Percentiles rank a stretch among this genome's conserved stretches.
Evolutionary conservation across 2,329 filamentous ascomycete genomes (phyloP).

Genomic region (Penicillium hordei): DNA sequence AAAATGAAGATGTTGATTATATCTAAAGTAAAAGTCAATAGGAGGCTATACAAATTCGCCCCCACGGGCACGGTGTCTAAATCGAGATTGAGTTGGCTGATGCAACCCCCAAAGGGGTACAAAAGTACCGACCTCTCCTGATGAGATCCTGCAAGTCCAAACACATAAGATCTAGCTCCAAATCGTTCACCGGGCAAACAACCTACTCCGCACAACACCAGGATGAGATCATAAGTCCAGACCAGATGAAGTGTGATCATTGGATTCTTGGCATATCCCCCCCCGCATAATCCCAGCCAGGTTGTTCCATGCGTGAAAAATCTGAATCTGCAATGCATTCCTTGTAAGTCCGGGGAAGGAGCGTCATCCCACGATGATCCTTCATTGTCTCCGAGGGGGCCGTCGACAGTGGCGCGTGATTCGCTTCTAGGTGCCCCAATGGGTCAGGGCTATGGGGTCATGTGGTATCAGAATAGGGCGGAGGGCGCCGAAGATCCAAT

Average conservation of each 20-base stretch:
- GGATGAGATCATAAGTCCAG: not conserved
- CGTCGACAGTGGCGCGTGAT: not conserved
- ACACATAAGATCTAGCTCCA: not conserved
- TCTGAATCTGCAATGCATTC: not conserved
- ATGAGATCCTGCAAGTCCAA: not conserved
- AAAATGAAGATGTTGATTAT: not conserved
- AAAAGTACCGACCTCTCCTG: not conserved
- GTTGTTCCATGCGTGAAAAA: not conserved
- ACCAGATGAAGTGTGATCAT: not conserved
- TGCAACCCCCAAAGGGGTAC: not conserved
- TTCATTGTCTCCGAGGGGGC: not conserved
- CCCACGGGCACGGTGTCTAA: not conserved
- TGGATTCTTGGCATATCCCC: not conserved
- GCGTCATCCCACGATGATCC: not conserved
- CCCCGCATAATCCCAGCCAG: not conserved
- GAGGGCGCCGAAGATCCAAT: not conserved
- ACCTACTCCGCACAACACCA: not conserved
- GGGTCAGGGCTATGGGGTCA: not conserved
- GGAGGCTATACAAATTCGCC: not conserved
- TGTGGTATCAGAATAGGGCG: not conserved
- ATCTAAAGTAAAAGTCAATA: not conserved
- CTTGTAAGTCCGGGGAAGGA: slow-evolving; percentile 1
- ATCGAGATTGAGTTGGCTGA: not conserved
- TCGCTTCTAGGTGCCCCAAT: not conserved
- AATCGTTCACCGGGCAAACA: not conserved